Evolutionary conservation across 192 early-diverging fungal species (phyloP).

Genomic region (Podila epicladia): DNA sequence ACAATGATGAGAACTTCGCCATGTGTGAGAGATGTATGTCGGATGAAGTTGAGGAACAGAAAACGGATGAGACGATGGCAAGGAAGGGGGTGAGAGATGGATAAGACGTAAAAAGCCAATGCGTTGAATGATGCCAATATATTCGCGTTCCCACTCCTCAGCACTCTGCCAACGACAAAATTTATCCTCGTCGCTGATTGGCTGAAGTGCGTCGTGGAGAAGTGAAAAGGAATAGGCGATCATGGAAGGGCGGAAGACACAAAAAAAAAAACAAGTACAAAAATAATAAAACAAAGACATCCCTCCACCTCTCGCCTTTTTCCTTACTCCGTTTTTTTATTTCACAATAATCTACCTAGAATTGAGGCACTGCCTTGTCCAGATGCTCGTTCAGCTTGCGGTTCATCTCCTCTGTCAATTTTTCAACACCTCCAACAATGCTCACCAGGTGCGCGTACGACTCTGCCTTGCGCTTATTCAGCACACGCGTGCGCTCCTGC

Average conservation of each 20-base stretch:
- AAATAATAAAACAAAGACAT: too few species aligned
- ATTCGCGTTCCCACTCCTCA: not conserved
- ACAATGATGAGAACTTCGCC: conserved; percentile 37
- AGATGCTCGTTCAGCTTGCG: too few species aligned
- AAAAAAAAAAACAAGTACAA: too few species aligned
- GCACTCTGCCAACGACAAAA: not conserved
- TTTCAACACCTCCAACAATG: too few species aligned
- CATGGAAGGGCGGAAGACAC: too few species aligned
- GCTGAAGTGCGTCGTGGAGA: not conserved
- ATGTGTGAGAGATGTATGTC: conserved; percentile 4
- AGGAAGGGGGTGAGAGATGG: not conserved
- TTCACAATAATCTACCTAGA: too few species aligned
- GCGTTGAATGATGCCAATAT: not conserved
- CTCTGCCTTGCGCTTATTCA: not conserved
- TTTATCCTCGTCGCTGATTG: not conserved
- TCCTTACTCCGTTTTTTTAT: too few species aligned
- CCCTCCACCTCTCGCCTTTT: too few species aligned
- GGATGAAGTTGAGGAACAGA: not conserved
- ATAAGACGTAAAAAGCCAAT: not conserved
- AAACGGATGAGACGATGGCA: not conserved
- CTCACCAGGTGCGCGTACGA: too few species aligned
- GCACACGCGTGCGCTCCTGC: not conserved
- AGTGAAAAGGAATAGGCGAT: not conserved
- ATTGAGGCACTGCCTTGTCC: too few species aligned
- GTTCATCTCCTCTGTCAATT: too few species aligned